phyloP scores from a whole-genome alignment of 2,329 filamentous ascomycete species.

The Neonectria ditissima region DNA sequence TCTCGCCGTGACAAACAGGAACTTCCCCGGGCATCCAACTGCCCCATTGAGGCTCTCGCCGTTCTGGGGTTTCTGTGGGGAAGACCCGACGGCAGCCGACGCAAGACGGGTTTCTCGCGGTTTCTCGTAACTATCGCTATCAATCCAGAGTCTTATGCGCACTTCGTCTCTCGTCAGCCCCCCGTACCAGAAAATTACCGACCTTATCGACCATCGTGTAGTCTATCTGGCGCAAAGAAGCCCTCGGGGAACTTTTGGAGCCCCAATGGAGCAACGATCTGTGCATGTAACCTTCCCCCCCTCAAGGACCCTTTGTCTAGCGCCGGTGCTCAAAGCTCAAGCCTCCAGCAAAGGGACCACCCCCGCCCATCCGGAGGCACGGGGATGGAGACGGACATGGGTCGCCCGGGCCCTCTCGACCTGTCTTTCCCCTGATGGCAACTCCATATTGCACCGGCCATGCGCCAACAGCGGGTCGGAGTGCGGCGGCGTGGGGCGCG shows the following conservation, averaged over 20 bases:
- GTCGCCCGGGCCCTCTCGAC: too few relatives aligned
- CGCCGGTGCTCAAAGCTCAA: not conserved
- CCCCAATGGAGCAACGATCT: conserved; percentile 22
- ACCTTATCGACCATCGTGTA: not conserved
- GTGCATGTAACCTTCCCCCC: not conserved
- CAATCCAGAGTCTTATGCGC: too few relatives aligned
- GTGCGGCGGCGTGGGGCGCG: not conserved
- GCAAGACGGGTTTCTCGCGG: not conserved
- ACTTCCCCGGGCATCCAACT: conserved; percentile 1
- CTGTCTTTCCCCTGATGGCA: not conserved
- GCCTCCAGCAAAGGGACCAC: not conserved
- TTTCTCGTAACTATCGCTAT: not conserved
- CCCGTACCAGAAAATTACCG: not conserved
- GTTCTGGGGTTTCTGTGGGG: conserved; percentile 7
- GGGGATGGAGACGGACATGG: not conserved
- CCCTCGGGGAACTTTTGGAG: conserved; percentile 17
- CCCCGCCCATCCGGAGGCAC: not conserved
- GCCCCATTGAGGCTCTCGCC: conserved; percentile 10
- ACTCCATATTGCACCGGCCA: not conserved
- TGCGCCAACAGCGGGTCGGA: not conserved
- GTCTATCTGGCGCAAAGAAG: not conserved
- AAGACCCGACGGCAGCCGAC: conserved; percentile 12
- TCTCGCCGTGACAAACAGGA: not conserved
- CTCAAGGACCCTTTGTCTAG: conserved; percentile 14
- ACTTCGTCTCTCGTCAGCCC: not conserved